Percentiles rank a stretch among this genome's conserved stretches.
phyloP scores from a whole-genome alignment of 768 basidiomycete species.

The Russula olivacea region DNA sequence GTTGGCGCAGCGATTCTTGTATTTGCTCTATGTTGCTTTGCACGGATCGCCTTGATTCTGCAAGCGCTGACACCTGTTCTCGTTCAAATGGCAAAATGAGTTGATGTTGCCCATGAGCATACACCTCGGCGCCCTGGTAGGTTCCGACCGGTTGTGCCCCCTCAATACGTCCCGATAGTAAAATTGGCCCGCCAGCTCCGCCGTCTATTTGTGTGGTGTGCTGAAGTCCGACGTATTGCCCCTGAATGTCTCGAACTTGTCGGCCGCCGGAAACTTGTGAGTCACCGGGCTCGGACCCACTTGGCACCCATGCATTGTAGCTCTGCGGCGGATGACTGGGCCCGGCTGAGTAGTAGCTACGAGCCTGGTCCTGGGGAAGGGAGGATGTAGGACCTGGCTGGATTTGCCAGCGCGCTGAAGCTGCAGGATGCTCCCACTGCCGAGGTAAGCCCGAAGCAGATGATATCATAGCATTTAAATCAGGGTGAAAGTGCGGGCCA shows the following conservation, averaged over 20 bases:
- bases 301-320: background rate
- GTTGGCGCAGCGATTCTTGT: background rate
- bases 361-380: constrained; percentile 23
- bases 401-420: constrained; percentile 1
- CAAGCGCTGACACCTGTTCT: background rate
- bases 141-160: background rate
- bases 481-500: background rate
- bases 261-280: constrained; percentile 15
- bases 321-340: background rate
- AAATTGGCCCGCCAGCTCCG: background rate
- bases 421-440: constrained; percentile 15
- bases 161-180: background rate
- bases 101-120: background rate
- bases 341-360: constrained; percentile 14
- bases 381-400: constrained; percentile 25
- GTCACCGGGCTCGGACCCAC: constrained; percentile 2
- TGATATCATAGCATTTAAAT: background rate
- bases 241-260: constrained; percentile 6
- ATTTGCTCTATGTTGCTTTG: background rate
- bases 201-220: background rate
- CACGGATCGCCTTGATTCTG: background rate
- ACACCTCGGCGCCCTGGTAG: constrained; percentile 3
- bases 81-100: background rate
- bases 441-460: constrained; percentile 8
- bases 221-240: background rate